Conservation (phyloP, 345 rosid genomes). For the Jatropha curcas region DNA sequence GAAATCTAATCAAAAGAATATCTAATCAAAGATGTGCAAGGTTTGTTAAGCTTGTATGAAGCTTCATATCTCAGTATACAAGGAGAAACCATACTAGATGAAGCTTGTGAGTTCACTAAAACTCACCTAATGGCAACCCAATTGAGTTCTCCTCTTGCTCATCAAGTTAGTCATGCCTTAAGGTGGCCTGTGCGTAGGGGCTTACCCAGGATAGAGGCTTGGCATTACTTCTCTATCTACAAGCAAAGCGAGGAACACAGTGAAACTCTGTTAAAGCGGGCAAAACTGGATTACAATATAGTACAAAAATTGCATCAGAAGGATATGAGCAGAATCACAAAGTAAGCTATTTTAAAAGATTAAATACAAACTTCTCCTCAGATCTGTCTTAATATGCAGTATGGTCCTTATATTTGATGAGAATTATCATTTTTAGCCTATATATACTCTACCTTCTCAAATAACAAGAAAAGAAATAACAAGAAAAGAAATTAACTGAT, state of each 20-base stretch:
- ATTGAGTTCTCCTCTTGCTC: neutral
- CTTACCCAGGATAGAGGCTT: slow-evolving; percentile 17
- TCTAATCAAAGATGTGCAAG: slow-evolving; percentile 5
- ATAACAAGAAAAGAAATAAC: too few species aligned
- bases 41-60: slow-evolving; percentile 20
- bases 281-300: slow-evolving; percentile 8
- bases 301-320: slow-evolving; percentile 5
- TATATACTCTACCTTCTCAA: too few species aligned
- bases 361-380: too few species aligned
- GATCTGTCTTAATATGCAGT: too few species aligned
- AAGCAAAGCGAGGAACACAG: slow-evolving; percentile 9
- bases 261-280: neutral
- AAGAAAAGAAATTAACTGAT: too few species aligned
- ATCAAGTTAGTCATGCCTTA: neutral
- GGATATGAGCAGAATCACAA: slow-evolving; percentile 13
- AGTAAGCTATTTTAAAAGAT: neutral
- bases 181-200: neutral
- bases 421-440: too few species aligned
- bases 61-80: slow-evolving; percentile 10
- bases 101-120: slow-evolving; percentile 1
- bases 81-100: slow-evolving; percentile 13
- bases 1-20: too few species aligned
- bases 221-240: slow-evolving; percentile 24
- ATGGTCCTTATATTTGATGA: too few species aligned
- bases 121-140: slow-evolving; percentile 2